Conservation (phyloP, 2,329 filamentous ascomycete species). For the Cladosporium sp. region DNA sequence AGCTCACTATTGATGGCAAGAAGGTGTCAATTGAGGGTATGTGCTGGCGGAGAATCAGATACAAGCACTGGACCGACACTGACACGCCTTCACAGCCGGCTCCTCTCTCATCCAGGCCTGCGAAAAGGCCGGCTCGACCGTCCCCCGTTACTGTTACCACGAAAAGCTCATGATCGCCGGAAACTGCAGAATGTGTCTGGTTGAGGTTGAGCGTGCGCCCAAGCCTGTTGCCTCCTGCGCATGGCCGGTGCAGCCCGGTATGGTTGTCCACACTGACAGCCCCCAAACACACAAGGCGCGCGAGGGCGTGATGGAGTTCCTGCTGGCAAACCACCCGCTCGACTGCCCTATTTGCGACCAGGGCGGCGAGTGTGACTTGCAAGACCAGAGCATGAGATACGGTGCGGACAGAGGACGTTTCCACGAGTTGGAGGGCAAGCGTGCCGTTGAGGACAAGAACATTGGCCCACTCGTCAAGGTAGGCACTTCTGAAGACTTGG, state of each 20-base stretch:
- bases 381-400: conserved; percentile 99
- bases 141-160: conserved; percentile 98
- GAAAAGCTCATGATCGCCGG: conserved; percentile 99
- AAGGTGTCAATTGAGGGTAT: conserved; percentile 96
- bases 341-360: conserved; percentile 98
- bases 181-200: conserved; percentile 99
- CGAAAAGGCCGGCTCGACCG: conserved; percentile 88
- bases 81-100: conserved; percentile 59
- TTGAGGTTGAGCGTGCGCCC: conserved; percentile 92
- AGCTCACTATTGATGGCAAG: conserved; percentile 94
- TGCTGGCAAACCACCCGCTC: conserved; percentile 91
- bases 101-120: conserved; percentile 98
- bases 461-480: conserved; percentile 92
- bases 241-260: conserved; percentile 96
- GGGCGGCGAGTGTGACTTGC: conserved; percentile 96
- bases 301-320: conserved; percentile 98
- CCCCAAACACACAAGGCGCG: conserved; percentile 94
- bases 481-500: conserved; percentile 11
- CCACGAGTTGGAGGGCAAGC: conserved; percentile 92
- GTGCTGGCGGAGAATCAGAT: conserved; percentile 14
- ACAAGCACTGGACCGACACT: conserved; percentile 9
- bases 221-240: conserved; percentile 98
- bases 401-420: conserved; percentile 93
- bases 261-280: conserved; percentile 99
- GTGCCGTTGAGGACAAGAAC: conserved; percentile 98